phyloP scores from a whole-genome alignment of 1,284 basidiomycete species.

The Trichosporon inkin region DNA sequence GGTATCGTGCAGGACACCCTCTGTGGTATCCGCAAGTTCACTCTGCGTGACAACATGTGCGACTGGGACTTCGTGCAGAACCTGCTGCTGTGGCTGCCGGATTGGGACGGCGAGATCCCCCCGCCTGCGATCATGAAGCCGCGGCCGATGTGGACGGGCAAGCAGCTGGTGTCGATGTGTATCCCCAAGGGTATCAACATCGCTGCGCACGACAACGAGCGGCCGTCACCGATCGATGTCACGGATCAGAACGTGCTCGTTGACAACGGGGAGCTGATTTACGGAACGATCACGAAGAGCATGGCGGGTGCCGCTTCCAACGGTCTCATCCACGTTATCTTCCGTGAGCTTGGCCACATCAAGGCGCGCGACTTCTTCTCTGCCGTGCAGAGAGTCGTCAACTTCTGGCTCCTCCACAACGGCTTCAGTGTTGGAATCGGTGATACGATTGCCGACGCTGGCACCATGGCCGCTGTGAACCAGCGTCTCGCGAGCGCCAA shows the following conservation, averaged over 20 bases:
- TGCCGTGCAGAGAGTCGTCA: conserved; percentile 90
- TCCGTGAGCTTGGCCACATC: conserved; percentile 95
- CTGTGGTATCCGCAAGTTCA: conserved; percentile 96
- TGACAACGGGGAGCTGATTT: conserved; percentile 95
- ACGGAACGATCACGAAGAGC: conserved; percentile 95
- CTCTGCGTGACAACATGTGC: conserved; percentile 85
- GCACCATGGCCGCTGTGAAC: conserved; percentile 82
- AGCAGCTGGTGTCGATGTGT: conserved; percentile 89
- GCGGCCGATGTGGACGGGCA: conserved; percentile 96
- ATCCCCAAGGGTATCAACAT: conserved; percentile 98
- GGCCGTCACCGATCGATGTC: conserved; percentile 72
- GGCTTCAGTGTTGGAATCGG: conserved; percentile 99
- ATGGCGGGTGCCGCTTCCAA: conserved; percentile 93
- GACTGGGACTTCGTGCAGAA: conserved; percentile 95
- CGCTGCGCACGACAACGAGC: conserved; percentile 63
- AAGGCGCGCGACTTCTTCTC: conserved; percentile 89
- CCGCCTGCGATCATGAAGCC: conserved; percentile 94
- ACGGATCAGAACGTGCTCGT: conserved; percentile 93
- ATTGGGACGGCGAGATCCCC: conserved; percentile 92
- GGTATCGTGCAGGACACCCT: conserved; percentile 99
- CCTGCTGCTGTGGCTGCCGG: conserved; percentile 93
- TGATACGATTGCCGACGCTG: conserved; percentile 90
- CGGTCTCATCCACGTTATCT: conserved; percentile 93
- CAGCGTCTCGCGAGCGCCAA: conserved; percentile 79
- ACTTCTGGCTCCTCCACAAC: conserved; percentile 98